These are phyloP conservation scores for Boletus rubropictus DNA, from an alignment of 768 basidiomycete species.

Conservation along the genomic window DNA sequence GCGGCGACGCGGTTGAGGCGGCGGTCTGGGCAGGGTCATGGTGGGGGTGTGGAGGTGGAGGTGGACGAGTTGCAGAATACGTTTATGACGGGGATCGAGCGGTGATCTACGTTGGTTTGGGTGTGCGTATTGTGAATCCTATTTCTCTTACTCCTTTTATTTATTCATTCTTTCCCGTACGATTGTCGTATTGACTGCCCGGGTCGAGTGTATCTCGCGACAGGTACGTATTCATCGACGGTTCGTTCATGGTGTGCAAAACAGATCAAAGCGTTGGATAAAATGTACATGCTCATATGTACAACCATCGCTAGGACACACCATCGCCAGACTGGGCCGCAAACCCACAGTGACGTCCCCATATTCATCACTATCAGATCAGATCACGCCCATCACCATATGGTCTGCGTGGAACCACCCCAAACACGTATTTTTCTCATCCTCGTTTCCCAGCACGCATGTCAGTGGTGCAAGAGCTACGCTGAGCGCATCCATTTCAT, in stretches of 20 bases:
- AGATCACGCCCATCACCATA: neutral
- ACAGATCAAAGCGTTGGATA: neutral
- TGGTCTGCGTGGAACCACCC: constrained; percentile 5
- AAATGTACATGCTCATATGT: neutral
- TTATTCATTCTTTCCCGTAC: too few species aligned
- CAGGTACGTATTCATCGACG: neutral
- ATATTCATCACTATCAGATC: too few species aligned
- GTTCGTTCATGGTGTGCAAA: neutral
- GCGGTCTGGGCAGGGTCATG: neutral
- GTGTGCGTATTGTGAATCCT: neutral
- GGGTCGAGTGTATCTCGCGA: neutral
- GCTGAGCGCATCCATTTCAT: too few species aligned
- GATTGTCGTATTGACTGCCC: too few species aligned
- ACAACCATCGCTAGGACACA: neutral
- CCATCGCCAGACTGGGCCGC: neutral
- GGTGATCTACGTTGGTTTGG: constrained; percentile 2
- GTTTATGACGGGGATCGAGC: constrained; percentile 20
- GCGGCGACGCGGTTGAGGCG: constrained; percentile 33
- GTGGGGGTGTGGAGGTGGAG: constrained; percentile 30
- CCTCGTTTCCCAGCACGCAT: neutral
- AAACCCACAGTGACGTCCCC: too few species aligned
- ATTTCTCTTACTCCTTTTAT: too few species aligned
- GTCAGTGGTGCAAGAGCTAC: too few species aligned
- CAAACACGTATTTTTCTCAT: neutral
- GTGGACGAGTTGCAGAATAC: constrained; percentile 18